A percentile compares a stretch with the other conserved stretches of the same genome.
Conservation (phyloP, 345 rosid genomes). For the Citrus mangshanensis region DNA sequence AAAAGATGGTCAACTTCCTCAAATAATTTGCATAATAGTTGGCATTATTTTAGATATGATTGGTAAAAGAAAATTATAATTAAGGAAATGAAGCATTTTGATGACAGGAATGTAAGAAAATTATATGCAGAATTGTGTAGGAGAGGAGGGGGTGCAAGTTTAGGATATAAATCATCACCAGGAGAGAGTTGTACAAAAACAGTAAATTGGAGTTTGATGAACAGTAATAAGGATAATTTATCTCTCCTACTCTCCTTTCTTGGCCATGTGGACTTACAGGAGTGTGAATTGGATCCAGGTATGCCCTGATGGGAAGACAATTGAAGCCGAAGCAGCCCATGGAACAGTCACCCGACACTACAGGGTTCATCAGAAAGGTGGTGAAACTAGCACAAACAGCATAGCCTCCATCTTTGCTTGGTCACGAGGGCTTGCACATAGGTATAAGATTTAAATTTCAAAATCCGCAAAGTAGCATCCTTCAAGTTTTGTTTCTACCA, state of each 20-base stretch:
- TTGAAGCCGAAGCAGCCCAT: conserved; percentile 99
- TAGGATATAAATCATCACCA: neutral
- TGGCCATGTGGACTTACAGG: neutral
- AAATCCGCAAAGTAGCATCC: neutral
- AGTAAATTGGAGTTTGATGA: neutral
- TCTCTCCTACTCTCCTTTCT: neutral
- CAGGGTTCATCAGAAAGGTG: conserved; percentile 98
- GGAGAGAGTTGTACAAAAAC: neutral
- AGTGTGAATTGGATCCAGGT: conserved; percentile 47
- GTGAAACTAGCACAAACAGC: conserved; percentile 99
- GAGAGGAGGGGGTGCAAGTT: neutral
- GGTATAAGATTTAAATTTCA: conserved; percentile 34
- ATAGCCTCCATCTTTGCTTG: conserved; percentile 99
- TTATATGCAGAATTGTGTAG: neutral
- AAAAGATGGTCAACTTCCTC: neutral
- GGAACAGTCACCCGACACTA: conserved; percentile 97
- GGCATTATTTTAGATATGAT: neutral
- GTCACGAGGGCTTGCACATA: conserved; percentile 97
- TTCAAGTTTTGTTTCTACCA: neutral
- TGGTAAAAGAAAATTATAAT: neutral
- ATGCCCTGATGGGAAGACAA: conserved; percentile 97
- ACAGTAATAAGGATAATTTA: neutral
- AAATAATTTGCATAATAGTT: neutral
- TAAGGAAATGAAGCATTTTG: neutral
- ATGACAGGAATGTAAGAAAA: neutral